Evolutionary conservation across 306 rosid species (phyloP).

Genomic region (Medicago lupulina): DNA sequence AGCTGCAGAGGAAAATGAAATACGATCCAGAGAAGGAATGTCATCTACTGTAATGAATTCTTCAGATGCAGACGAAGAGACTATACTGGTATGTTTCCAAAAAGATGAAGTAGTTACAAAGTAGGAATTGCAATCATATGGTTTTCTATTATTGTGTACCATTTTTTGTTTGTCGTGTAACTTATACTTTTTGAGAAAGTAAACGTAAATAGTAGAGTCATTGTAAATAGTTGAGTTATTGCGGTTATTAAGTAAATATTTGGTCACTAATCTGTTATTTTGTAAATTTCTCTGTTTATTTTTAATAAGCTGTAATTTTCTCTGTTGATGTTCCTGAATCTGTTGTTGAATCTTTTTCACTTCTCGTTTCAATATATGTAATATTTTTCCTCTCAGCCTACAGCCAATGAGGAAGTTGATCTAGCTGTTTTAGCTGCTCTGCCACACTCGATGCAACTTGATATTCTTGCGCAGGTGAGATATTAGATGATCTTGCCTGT

Average conservation of each 20-base stretch:
- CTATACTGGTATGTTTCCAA: slow-evolving; percentile 64
- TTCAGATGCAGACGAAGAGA: slow-evolving; percentile 64
- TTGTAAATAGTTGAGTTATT: slow-evolving; percentile 13
- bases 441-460: slow-evolving; percentile 89
- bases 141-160: slow-evolving; percentile 27
- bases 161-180: slow-evolving; percentile 29
- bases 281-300: too few relatives aligned
- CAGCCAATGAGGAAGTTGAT: slow-evolving; percentile 68
- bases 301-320: slow-evolving; percentile 27
- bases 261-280: background rate
- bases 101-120: slow-evolving; percentile 26
- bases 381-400: slow-evolving; percentile 57
- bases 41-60: slow-evolving; percentile 47
- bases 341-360: slow-evolving; percentile 19
- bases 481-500: slow-evolving; percentile 10
- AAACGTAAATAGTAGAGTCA: slow-evolving; percentile 8
- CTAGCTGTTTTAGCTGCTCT: slow-evolving; percentile 81
- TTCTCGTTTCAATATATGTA: slow-evolving; percentile 18
- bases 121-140: slow-evolving; percentile 24
- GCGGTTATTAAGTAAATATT: slow-evolving; percentile 1
- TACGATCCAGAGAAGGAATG: slow-evolving; percentile 44
- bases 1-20: slow-evolving; percentile 68
- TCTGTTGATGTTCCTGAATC: slow-evolving; percentile 24
- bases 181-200: slow-evolving; percentile 15
- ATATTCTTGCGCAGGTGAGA: slow-evolving; percentile 84